Base-by-base conservation (phyloP, 176 grass and related monocot genomes). In the Dendrocalamus sinicus region DNA sequence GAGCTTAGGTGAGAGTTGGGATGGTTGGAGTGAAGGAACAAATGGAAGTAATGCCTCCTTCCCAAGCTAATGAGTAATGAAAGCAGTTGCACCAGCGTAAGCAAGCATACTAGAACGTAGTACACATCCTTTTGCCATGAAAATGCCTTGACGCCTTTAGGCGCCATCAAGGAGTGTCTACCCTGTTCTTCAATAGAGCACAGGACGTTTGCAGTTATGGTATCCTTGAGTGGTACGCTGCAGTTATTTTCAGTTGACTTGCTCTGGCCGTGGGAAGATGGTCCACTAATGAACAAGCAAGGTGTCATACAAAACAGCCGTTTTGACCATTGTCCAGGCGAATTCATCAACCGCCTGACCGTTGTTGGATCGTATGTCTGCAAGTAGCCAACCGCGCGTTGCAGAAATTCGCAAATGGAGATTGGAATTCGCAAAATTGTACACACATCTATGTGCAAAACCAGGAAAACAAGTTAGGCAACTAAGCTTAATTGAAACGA, bases 81-180 rank as follows among this genome's bases (percentile, higher is more conserved):
- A 84, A 83, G n/a, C 82, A 55, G 43, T 59, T 11, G 8, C n/a
- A 12, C 22, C n/a, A 4, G 58, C 12, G 10, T 24, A 2, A 19
- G 7, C 11, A 63, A 14, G 26, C 70, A 43, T 8, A 53, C 79
- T 7, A 10, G 37, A 7, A 64, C 2, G 4, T 61, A 12, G 4
- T 61, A 12, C 58, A 5, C 58, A 61, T 5, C 9, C 58, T 52
- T 40, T 52, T 35, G 45, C 28, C 17, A 35, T 83, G 40, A 39
- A 82, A 50, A 59, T 82, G 28, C n/a, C 51, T 59, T 30, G n/a
- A 61, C 9, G 58, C 20, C 57, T n/a, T 59, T 59, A n/a, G 55
- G 17, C 28, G 80, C 55, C 24, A 73, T 61, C 55, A 73, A 76
- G 30, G 58, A 52, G 10, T 85, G 58, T 66, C 69, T 65, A 66